Percentiles rank a stretch among this genome's conserved stretches.
These are phyloP conservation scores for Leersia perrieri DNA, from an alignment of 176 grass and related monocot species.

Conservation along the genomic window DNA sequence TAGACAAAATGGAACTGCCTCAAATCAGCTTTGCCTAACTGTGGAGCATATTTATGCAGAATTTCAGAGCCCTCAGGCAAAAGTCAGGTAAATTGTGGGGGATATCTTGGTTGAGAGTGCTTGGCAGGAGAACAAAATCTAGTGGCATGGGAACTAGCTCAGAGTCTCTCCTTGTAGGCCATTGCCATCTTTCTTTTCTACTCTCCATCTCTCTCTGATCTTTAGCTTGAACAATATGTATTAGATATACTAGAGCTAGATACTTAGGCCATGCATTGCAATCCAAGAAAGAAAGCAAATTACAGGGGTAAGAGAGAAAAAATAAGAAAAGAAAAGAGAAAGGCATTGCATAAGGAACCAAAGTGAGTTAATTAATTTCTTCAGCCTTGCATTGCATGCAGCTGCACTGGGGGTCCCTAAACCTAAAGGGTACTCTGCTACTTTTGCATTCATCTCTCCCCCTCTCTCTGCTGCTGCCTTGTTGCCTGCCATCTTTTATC, in stretches of 20 bases:
- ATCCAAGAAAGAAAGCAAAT: too few relatives aligned
- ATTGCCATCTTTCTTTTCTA: constrained; percentile 25
- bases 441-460: constrained; percentile 70
- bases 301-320: neutral
- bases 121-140: constrained; percentile 46
- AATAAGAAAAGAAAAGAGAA: constrained; percentile 17
- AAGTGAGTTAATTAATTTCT: constrained; percentile 45
- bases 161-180: constrained; percentile 35
- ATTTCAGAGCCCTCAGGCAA: constrained; percentile 27
- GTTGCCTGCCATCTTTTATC: constrained; percentile 66
- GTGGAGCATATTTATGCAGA: constrained; percentile 41
- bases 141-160: constrained; percentile 53
- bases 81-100: constrained; percentile 32
- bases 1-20: constrained; percentile 40
- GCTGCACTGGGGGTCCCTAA: neutral
- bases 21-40: constrained; percentile 34
- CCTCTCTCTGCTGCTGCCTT: constrained; percentile 19
- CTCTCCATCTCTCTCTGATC: neutral
- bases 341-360: constrained; percentile 37
- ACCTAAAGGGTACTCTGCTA: constrained; percentile 39
- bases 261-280: neutral
- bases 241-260: neutral
- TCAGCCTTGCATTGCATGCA: constrained; percentile 36
- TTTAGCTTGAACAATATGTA: constrained; percentile 4
- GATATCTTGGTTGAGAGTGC: constrained; percentile 43